These are phyloP conservation scores for Lasiosphaeriaceae sp. DNA, from an alignment of 495 filamentous ascomycete genomes.

Conservation along the genomic window DNA sequence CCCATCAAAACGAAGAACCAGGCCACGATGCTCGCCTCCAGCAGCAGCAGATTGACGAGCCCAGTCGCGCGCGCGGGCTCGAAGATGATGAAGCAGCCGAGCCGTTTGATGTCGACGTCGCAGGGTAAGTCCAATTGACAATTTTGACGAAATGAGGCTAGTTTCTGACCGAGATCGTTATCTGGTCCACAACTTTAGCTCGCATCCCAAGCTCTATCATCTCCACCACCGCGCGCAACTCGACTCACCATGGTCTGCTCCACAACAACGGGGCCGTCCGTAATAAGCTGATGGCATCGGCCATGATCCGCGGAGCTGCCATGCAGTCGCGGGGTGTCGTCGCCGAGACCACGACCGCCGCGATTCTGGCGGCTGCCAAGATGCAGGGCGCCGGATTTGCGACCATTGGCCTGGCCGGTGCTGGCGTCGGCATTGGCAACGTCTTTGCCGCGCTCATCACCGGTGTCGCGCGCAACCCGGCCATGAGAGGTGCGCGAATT, in stretches of 20 bases:
- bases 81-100: constrained; percentile 17
- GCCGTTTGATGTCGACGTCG: constrained; percentile 17
- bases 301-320: constrained; percentile 16
- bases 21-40: constrained; percentile 21
- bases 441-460: constrained; percentile 37
- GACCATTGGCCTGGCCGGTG: constrained; percentile 38
- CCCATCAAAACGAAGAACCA: too few species aligned
- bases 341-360: constrained; percentile 33
- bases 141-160: neutral
- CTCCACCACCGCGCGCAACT: constrained; percentile 12
- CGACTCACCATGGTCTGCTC: constrained; percentile 17
- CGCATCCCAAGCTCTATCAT: constrained; percentile 28
- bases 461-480: constrained; percentile 39
- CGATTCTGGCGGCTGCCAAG: constrained; percentile 33
- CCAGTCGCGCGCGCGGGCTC: constrained; percentile 20
- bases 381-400: constrained; percentile 37
- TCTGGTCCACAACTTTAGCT: constrained; percentile 10
- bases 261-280: constrained; percentile 21
- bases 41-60: constrained; percentile 15
- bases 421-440: constrained; percentile 38
- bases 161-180: constrained; percentile 5
- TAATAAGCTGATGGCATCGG: constrained; percentile 15
- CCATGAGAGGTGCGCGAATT: constrained; percentile 23
- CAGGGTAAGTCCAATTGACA: constrained; percentile 16
- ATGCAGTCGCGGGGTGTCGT: constrained; percentile 30